phyloP scores from a whole-genome alignment of 164 flowering plant genomes.

The Saururus chinensis region DNA sequence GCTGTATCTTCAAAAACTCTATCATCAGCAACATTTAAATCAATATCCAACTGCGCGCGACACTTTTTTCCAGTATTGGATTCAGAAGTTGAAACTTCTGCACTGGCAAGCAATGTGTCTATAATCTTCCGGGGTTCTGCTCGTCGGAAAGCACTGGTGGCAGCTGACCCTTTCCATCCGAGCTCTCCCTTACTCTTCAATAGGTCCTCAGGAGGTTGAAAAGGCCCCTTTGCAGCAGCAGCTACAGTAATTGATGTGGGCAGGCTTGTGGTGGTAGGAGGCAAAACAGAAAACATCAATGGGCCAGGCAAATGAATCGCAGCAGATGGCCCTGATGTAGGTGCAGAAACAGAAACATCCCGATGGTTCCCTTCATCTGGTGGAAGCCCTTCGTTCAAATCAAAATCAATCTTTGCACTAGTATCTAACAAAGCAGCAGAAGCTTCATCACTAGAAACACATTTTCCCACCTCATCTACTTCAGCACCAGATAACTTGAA shows the following conservation, averaged over 20 bases:
- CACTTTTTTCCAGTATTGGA: slow-evolving; percentile 26
- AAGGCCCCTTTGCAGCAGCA: slow-evolving; percentile 83
- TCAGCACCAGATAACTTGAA: slow-evolving; percentile 9
- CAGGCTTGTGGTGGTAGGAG: slow-evolving; percentile 24
- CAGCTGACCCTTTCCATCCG: slow-evolving; percentile 98
- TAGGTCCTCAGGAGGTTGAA: slow-evolving; percentile 65
- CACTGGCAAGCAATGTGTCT: slow-evolving; percentile 27
- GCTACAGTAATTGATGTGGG: slow-evolving; percentile 73
- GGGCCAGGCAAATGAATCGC: slow-evolving; percentile 21
- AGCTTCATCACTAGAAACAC: slow-evolving; percentile 29
- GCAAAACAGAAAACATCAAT: slow-evolving; percentile 30
- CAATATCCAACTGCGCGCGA: slow-evolving; percentile 58
- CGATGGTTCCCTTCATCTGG: slow-evolving; percentile 55
- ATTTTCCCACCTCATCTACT: slow-evolving; percentile 30
- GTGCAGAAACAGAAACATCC: slow-evolving; percentile 22
- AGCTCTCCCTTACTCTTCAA: slow-evolving; percentile 43
- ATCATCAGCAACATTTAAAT: slow-evolving; percentile 78
- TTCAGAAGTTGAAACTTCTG: slow-evolving; percentile 19
- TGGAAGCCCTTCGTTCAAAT: slow-evolving; percentile 78
- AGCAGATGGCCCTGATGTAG: slow-evolving; percentile 8
- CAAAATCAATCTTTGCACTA: slow-evolving; percentile 58
- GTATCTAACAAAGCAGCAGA: slow-evolving; percentile 26
- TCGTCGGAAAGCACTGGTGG: slow-evolving; percentile 94
- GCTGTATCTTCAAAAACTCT: slow-evolving; percentile 43
- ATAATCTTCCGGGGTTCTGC: slow-evolving; percentile 77